Conservation (phyloP, 768 basidiomycete species). For the Suillus subalutaceus region DNA sequence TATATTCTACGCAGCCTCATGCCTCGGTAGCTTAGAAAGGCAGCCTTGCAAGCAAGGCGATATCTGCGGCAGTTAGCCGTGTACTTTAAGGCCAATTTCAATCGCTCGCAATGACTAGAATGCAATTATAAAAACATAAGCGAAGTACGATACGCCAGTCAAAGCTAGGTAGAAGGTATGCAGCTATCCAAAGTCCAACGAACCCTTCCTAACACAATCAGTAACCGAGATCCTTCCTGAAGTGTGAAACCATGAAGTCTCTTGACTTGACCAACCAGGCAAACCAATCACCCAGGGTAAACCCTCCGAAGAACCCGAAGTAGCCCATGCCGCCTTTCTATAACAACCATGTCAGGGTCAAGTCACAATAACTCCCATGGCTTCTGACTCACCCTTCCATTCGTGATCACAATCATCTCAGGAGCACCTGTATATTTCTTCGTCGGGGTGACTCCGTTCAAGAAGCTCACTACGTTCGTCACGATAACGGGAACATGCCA, state of each 20-base stretch:
- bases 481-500: constrained; percentile 48
- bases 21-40: no score
- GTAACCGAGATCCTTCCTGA: constrained; percentile 33
- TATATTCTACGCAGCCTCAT: no score
- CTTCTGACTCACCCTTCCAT: constrained; percentile 49
- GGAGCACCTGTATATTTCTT: constrained; percentile 50
- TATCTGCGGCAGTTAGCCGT: no score
- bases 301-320: constrained; percentile 45
- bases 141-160: background rate
- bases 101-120: no score
- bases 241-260: constrained; percentile 28
- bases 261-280: constrained; percentile 44
- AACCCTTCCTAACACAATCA: constrained; percentile 10
- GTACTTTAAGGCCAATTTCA: no score
- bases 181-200: background rate
- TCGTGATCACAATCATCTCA: constrained; percentile 58
- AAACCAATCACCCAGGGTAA: constrained; percentile 48
- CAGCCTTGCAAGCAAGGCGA: no score
- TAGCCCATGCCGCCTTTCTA: constrained; percentile 46
- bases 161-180: background rate
- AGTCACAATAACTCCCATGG: constrained; percentile 11
- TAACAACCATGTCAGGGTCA: constrained; percentile 10
- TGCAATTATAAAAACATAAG: background rate
- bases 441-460: constrained; percentile 38
- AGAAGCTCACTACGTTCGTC: constrained; percentile 50